These are phyloP conservation scores for Entomortierella parvispora DNA, from an alignment of 192 early-diverging fungal species.

Conservation along the genomic window DNA sequence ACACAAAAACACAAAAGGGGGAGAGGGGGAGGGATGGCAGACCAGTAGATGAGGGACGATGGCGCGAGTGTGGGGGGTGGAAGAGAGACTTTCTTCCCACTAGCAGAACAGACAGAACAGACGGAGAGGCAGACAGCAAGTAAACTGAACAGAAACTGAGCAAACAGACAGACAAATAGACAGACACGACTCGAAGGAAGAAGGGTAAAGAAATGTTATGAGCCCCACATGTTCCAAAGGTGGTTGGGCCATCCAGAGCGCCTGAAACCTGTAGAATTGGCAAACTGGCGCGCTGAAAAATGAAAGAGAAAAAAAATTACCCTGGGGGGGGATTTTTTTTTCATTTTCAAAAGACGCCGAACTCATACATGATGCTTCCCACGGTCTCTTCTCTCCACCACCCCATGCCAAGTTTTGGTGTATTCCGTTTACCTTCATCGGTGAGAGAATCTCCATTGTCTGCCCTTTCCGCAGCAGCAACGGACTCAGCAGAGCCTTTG, in stretches of 20 bases:
- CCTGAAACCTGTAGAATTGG: neutral
- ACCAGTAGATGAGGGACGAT: too few species aligned
- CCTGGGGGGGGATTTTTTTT: too few species aligned
- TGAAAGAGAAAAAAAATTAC: too few species aligned
- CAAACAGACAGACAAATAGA: neutral
- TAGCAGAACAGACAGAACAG: neutral
- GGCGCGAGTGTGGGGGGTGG: too few species aligned
- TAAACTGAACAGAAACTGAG: neutral
- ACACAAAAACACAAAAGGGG: neutral
- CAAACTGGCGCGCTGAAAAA: too few species aligned
- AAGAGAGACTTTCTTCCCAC: too few species aligned
- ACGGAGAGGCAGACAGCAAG: neutral
- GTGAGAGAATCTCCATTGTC: neutral
- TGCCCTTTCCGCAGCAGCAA: slow-evolving; percentile 3
- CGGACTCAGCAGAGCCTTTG: slow-evolving; percentile 16
- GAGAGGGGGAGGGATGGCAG: too few species aligned
- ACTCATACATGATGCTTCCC: too few species aligned
- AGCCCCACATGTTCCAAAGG: neutral
- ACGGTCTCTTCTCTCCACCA: too few species aligned
- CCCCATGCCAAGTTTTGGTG: too few species aligned
- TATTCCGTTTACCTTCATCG: neutral
- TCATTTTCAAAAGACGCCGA: too few species aligned
- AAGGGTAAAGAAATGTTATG: neutral
- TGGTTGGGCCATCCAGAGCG: neutral
- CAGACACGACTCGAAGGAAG: neutral